These are phyloP conservation scores for Oryza australiensis DNA, from an alignment of 176 grass and related monocot species.

Conservation along the genomic window DNA sequence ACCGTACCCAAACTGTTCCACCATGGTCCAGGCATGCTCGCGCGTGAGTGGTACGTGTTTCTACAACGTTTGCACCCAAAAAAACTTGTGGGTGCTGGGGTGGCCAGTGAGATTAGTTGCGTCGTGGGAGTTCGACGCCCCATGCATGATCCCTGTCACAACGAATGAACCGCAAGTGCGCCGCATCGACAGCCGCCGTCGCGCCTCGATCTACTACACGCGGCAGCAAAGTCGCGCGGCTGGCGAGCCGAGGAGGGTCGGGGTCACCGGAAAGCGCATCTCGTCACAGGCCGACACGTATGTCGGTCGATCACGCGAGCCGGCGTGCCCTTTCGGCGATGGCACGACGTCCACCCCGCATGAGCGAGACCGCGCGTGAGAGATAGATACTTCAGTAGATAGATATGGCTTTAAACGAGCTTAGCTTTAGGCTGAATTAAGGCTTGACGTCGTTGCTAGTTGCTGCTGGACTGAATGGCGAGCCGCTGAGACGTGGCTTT, in stretches of 20 bases:
- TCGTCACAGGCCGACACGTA: too few relatives aligned
- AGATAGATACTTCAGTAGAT: too few relatives aligned
- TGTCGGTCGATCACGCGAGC: too few relatives aligned
- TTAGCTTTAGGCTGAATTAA: neutral
- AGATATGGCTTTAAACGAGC: neutral
- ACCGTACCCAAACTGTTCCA: neutral
- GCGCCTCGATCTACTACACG: too few relatives aligned
- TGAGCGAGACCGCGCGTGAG: neutral
- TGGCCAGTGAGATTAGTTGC: neutral
- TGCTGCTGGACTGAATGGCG: too few relatives aligned
- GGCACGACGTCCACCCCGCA: neutral
- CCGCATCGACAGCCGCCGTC: neutral
- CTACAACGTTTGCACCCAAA: conserved; percentile 11
- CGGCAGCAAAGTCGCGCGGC: too few relatives aligned
- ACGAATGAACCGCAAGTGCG: neutral
- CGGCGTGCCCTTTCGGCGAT: neutral
- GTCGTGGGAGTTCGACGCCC: neutral
- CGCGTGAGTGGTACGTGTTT: neutral
- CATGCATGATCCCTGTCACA: neutral
- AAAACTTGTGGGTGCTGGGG: neutral
- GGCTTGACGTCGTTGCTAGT: neutral
- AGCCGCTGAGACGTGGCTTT: neutral
- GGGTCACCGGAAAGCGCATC: neutral
- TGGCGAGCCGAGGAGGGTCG: neutral
- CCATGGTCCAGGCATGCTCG: neutral